A percentile compares a stretch with the other conserved stretches of the same genome.
These are phyloP conservation scores for Aplosporella prunicola DNA, from an alignment of 2,329 filamentous ascomycete species.

Conservation along the genomic window DNA sequence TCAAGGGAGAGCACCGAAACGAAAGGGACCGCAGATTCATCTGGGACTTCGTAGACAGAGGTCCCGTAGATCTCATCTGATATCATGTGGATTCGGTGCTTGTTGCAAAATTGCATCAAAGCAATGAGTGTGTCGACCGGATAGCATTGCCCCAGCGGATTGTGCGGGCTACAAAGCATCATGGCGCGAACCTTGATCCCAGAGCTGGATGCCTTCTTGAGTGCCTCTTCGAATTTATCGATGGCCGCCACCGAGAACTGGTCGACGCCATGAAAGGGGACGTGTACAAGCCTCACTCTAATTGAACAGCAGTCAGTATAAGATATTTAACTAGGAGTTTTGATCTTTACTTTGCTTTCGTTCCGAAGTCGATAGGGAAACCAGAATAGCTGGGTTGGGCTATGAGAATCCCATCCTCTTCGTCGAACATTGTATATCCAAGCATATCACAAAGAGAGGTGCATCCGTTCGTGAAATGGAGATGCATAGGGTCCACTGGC, in stretches of 20 bases:
- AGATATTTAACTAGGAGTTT: background rate
- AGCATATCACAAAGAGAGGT: slow-evolving; percentile 36
- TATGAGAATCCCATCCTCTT: slow-evolving; percentile 39
- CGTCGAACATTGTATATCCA: slow-evolving; percentile 33
- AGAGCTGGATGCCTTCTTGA: slow-evolving; percentile 20
- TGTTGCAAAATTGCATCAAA: slow-evolving; percentile 21
- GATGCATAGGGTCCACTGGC: slow-evolving; percentile 26
- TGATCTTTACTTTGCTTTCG: slow-evolving; percentile 24
- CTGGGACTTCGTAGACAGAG: slow-evolving; percentile 18
- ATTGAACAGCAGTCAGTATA: slow-evolving; percentile 8
- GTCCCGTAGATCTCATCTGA: slow-evolving; percentile 31
- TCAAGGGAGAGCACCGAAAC: slow-evolving; percentile 19
- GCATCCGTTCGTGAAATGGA: slow-evolving; percentile 34
- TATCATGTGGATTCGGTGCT: slow-evolving; percentile 23
- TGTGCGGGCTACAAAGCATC: slow-evolving; percentile 37
- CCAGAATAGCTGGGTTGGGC: slow-evolving; percentile 39
- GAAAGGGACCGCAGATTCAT: slow-evolving; percentile 13
- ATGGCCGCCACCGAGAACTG: slow-evolving; percentile 28
- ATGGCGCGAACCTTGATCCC: slow-evolving; percentile 32
- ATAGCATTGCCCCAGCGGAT: slow-evolving; percentile 30
- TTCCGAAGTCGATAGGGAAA: slow-evolving; percentile 41
- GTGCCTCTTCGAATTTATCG: slow-evolving; percentile 29
- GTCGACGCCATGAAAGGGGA: slow-evolving; percentile 28
- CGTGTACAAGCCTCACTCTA: slow-evolving; percentile 30
- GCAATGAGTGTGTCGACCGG: slow-evolving; percentile 15